Conservation (phyloP, 1,139 yeast species). For the Pneumocystis sp. region DNA sequence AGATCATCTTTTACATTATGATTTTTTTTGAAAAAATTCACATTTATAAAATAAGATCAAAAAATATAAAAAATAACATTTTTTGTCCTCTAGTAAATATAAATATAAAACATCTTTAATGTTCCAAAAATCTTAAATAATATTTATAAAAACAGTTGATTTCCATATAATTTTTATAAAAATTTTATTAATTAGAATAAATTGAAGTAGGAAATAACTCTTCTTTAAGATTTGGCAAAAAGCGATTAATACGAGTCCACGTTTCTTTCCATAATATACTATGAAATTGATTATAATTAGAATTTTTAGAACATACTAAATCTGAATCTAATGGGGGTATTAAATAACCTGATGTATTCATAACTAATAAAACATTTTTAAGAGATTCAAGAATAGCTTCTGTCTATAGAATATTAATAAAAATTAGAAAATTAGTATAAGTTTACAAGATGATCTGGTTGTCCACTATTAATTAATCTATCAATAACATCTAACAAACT, state of each 20-base stretch:
- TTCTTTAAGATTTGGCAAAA: background rate
- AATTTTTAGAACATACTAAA: background rate
- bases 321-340: background rate
- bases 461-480: conserved; percentile 29
- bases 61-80: no score
- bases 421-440: background rate
- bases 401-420: conserved; percentile 27
- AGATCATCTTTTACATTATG: no score
- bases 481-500: conserved; percentile 36
- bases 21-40: background rate
- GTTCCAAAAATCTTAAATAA: background rate
- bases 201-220: background rate
- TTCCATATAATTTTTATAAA: background rate
- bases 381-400: conserved; percentile 52
- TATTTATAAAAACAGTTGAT: background rate
- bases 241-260: background rate
- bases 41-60: no score
- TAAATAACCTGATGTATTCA: conserved; percentile 13
- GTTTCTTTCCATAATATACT: background rate
- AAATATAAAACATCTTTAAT: background rate
- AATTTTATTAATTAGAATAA: background rate
- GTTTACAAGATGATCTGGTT: background rate
- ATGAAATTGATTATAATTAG: background rate
- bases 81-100: background rate
- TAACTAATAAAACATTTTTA: conserved; percentile 41